Evolutionary conservation across 2,329 filamentous ascomycete genomes (phyloP).

Genomic region (Alternaria longipes): DNA sequence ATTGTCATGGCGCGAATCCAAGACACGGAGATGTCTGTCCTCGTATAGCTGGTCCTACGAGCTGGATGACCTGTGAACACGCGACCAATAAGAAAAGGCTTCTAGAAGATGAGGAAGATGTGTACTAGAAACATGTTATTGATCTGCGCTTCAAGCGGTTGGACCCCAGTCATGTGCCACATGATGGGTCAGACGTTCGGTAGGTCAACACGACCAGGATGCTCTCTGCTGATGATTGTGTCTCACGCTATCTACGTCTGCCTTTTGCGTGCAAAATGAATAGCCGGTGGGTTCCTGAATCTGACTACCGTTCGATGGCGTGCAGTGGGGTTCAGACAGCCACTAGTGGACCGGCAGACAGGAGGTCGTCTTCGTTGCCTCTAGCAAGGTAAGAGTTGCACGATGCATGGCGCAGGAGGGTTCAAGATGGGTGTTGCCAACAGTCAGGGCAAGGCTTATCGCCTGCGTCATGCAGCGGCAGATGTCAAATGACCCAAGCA

Average conservation of each 20-base stretch:
- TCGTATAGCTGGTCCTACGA: neutral
- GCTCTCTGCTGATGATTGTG: neutral
- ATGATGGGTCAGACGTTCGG: constrained; percentile 1
- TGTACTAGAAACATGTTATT: neutral
- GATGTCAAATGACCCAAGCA: neutral
- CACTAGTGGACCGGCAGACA: constrained; percentile 11
- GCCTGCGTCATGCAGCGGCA: neutral
- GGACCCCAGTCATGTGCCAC: constrained; percentile 27
- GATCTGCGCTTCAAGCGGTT: constrained; percentile 27
- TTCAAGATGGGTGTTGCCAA: neutral
- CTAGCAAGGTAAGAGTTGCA: neutral
- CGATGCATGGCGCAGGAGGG: neutral
- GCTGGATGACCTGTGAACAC: neutral
- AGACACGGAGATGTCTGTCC: neutral
- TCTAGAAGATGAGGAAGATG: constrained; percentile 12
- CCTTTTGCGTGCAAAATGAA: constrained; percentile 5
- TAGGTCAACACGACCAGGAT: neutral
- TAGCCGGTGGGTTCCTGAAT: constrained; percentile 28
- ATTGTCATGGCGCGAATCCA: neutral
- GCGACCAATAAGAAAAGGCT: constrained; percentile 4
- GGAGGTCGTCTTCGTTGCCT: constrained; percentile 2
- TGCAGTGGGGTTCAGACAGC: neutral
- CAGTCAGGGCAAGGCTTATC: neutral
- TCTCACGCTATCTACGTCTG: neutral
- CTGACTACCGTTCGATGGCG: constrained; percentile 10